Evolutionary conservation across 2,329 filamentous ascomycete genomes (phyloP).

Genomic region (Penicillium capsulatum): DNA sequence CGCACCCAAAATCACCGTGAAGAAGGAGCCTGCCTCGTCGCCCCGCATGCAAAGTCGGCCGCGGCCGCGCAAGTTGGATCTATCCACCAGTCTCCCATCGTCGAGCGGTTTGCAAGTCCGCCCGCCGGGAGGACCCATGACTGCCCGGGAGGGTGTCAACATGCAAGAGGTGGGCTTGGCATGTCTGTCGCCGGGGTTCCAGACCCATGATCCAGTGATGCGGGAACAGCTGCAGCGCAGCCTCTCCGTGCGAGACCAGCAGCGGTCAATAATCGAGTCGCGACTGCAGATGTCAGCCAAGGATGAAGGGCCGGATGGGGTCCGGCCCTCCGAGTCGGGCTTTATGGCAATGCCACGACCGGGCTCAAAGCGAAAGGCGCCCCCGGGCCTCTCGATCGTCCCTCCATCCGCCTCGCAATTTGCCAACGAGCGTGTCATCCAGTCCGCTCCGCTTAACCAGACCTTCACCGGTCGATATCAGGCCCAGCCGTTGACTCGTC

Average conservation of each 20-base stretch:
- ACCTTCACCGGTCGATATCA: conserved; percentile 90
- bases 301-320: conserved; percentile 61
- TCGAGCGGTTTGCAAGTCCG: conserved; percentile 57
- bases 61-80: conserved; percentile 45
- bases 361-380: conserved; percentile 56
- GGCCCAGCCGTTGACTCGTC: conserved; percentile 69
- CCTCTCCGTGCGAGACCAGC: conserved; percentile 87
- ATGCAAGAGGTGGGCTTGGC: conserved; percentile 93
- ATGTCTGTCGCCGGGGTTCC: conserved; percentile 90
- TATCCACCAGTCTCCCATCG: conserved; percentile 42
- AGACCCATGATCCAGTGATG: conserved; percentile 95
- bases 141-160: conserved; percentile 70
- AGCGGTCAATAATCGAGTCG: conserved; percentile 90
- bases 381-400: conserved; percentile 89
- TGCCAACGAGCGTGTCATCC: conserved; percentile 88
- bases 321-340: conserved; percentile 52
- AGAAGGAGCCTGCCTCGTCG: conserved; percentile 85
- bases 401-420: conserved; percentile 89
- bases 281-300: conserved; percentile 84
- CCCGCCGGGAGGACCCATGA: conserved; percentile 64
- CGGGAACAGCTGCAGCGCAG: conserved; percentile 92
- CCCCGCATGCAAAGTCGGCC: conserved; percentile 61
- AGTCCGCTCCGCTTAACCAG: conserved; percentile 90
- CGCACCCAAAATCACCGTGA: conserved; percentile 80
- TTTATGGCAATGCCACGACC: conserved; percentile 34